phyloP scores from a whole-genome alignment of 345 rosid genomes.

The Salix koriyanagi region DNA sequence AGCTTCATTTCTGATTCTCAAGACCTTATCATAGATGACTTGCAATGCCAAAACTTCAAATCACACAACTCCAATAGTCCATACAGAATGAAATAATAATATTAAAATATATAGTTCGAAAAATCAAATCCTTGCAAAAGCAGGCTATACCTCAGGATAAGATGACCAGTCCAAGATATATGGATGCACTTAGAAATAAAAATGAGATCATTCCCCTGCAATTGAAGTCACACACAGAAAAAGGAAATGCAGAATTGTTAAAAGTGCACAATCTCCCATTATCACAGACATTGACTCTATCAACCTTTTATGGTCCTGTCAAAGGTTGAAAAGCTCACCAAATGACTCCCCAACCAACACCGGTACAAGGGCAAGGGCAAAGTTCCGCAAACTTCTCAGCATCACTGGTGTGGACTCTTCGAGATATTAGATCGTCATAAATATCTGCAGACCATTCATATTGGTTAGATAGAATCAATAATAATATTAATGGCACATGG shows the following conservation, averaged over 20 bases:
- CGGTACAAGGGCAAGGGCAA: conserved; percentile 90
- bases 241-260: neutral
- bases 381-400: conserved; percentile 98
- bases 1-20: neutral
- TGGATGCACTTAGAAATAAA: conserved; percentile 58
- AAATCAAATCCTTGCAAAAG: conserved; percentile 18
- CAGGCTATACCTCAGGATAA: conserved; percentile 56
- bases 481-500: neutral
- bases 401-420: conserved; percentile 85
- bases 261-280: neutral
- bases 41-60: too few species aligned
- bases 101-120: neutral
- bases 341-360: conserved; percentile 92
- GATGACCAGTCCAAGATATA: conserved; percentile 88
- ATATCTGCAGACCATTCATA: conserved; percentile 45
- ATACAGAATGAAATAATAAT: neutral
- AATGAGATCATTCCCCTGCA: conserved; percentile 98
- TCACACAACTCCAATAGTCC: too few species aligned
- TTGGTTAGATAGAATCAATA: neutral
- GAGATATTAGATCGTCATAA: conserved; percentile 88
- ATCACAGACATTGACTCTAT: too few species aligned
- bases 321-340: conserved; percentile 48
- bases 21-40: too few species aligned
- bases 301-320: neutral
- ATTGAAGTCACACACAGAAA: conserved; percentile 1